Evolutionary conservation across 2,329 filamentous ascomycete genomes (phyloP).

Genomic region (Trichoderma atroviride): DNA sequence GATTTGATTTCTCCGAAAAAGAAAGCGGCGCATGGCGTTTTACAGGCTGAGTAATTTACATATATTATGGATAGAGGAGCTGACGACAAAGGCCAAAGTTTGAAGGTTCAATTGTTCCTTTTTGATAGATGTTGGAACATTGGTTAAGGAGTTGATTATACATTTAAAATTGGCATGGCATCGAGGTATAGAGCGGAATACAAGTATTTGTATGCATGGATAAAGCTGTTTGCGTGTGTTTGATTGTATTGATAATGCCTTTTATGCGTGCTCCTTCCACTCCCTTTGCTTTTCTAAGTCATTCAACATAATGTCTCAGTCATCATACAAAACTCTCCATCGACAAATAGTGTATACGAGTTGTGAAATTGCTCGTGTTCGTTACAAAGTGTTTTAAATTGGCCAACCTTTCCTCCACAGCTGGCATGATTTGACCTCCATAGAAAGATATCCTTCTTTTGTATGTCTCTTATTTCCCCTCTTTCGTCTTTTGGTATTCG

Average conservation of each 20-base stretch:
- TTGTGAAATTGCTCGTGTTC: background rate
- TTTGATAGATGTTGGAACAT: constrained; percentile 12
- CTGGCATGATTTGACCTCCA: background rate
- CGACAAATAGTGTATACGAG: background rate
- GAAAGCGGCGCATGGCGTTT: constrained; percentile 18
- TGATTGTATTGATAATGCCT: background rate
- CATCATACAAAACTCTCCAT: background rate
- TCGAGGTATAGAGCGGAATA: background rate
- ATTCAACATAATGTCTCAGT: background rate
- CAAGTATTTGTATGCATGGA: background rate
- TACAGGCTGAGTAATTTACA: background rate
- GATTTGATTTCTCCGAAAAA: background rate
- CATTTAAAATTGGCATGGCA: background rate
- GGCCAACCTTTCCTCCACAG: too few species aligned
- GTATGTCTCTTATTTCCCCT: background rate
- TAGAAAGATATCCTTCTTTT: background rate
- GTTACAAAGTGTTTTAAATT: background rate
- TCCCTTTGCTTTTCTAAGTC: background rate
- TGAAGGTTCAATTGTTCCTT: background rate
- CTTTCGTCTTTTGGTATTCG: constrained; percentile 18
- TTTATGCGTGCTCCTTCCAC: background rate
- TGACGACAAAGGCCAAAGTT: background rate
- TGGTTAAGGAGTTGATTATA: constrained; percentile 1
- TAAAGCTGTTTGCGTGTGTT: background rate
- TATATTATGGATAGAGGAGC: constrained; percentile 1